Evolutionary conservation across 768 basidiomycete species (phyloP), one percentile per base, ranked within the genome.

Genomic region (Trametes gibbosa): DNA sequence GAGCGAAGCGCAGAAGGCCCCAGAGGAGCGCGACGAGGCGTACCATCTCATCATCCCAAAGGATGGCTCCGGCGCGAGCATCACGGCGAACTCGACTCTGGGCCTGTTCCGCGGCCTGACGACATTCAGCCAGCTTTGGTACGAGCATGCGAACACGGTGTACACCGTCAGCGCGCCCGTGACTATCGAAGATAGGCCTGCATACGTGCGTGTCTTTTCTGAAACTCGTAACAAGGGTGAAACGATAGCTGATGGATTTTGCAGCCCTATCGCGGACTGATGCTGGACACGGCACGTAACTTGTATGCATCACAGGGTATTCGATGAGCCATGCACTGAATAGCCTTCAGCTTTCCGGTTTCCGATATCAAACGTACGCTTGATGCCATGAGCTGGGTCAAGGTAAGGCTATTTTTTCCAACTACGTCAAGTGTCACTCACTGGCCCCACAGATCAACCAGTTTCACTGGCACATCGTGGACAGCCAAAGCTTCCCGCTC

Each of bases 211-310:
- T 77, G 14, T 32, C 29, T 32, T n/a, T n/a, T 32, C 29, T 32
- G 29, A 32, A 10, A 32, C 29, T 5, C 29, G 29, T 32, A 32
- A 10, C n/a, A n/a, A n/a, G n/a, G n/a, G n/a, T 19, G 16, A 17
- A 17, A 17, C 19, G 7, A 1, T 32, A 8, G 17, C 29, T 42
- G 25, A 58, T 40, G 40, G 45, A 17, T 48, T 21, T 24, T 45
- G 6, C 63, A 88, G 86, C 85, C 86, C 0, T 89, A 86, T 68
- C 82, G 92, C 21, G 90, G 87, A 9, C 78, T 92, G 55, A 82
- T 92, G 82, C 78, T 94, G 13, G 92, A 94, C 68, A 93, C 91
- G 0, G 77, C 90, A 0, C 76, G 91, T 24, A 87, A 92, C 73
- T 94, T 73, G 16, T 8, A 19, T 34, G 19, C 29, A 27, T 53